phyloP scores from a whole-genome alignment of 345 rosid genomes.

The Eutrema yunnanense region DNA sequence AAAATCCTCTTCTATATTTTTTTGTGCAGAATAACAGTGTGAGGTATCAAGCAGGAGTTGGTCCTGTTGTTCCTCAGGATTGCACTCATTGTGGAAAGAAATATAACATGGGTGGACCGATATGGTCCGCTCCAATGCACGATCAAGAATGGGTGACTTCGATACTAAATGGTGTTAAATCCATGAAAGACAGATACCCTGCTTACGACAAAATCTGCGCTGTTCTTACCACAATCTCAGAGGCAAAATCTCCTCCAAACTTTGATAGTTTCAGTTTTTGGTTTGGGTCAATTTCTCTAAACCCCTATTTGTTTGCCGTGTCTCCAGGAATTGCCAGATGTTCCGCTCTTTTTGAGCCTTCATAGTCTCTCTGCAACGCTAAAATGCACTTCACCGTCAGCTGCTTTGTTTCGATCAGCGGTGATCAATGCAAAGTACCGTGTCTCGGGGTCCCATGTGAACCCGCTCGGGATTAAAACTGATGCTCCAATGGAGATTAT shows the following conservation, averaged over 20 bases:
- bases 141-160: slow-evolving; percentile 88
- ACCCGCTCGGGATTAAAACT: slow-evolving; percentile 85
- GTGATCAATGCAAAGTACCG: slow-evolving; percentile 91
- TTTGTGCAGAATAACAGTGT: slow-evolving; percentile 63
- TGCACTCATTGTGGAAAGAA: slow-evolving; percentile 94
- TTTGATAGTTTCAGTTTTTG: neutral
- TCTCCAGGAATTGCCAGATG: slow-evolving; percentile 88
- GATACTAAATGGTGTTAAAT: slow-evolving; percentile 55
- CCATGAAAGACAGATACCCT: slow-evolving; percentile 79
- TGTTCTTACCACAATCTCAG: slow-evolving; percentile 82
- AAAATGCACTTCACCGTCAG: slow-evolving; percentile 94
- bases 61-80: slow-evolving; percentile 88
- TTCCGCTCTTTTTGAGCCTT: slow-evolving; percentile 86
- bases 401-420: slow-evolving; percentile 91
- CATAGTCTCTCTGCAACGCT: slow-evolving; percentile 94
- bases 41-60: slow-evolving; percentile 89
- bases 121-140: slow-evolving; percentile 97
- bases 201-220: slow-evolving; percentile 87
- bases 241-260: slow-evolving; percentile 37
- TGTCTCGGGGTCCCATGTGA: slow-evolving; percentile 91
- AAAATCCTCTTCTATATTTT: neutral
- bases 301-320: neutral
- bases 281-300: neutral
- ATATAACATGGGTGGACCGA: slow-evolving; percentile 95
- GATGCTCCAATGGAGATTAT: slow-evolving; percentile 99